Evolutionary conservation across 2,329 filamentous ascomycete species (phyloP), one percentile per base, ranked within the genome.

Genomic region (Beauveria sp.): DNA sequence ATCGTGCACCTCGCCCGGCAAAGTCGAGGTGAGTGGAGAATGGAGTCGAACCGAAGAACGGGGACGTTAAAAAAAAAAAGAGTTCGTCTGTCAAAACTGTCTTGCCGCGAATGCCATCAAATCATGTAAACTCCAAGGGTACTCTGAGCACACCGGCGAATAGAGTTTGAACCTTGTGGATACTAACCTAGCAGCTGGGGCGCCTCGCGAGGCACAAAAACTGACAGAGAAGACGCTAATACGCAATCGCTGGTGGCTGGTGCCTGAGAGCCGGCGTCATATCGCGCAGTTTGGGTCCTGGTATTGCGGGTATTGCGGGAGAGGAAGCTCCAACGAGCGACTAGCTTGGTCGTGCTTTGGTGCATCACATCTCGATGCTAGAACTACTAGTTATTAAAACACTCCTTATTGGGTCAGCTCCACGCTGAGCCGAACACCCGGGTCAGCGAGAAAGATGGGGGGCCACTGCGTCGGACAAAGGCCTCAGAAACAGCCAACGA

Each of bases 121-220:
- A 38, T 38, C 34, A 12, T 38, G 34, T 38, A 38, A 26, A 38
- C 34, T 42, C 26, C 12, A n/a, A 16, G 26, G 42, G 53, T 60
- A 53, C 38, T 38, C 40, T 12, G 4, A n/a, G 4, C 18, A 5
- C 38, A 18, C 43, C 24, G 26, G 40, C 5, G 40, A 60, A 54
- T 60, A 60, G 28, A 60, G 58, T 60, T 60, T 40, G 50, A 9
- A 53, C 40, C 18, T 48, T 60, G 58, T 60, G 58, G 58, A 40
- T 14, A 46, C 49, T 40, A 40, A 50, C 28, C 20, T 54, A 14
- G 40, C 42, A 52, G 57, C 57, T 60, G 58, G 51, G 40, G 58
- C 58, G 48, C 43, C 43, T 48, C 28, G 18, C 43, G 42, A 57
- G 53, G 53, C 53, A 24, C 6, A 40, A 40, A 20, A 58, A 50